Percentiles rank a stretch among this genome's conserved stretches.
Evolutionary conservation across 495 filamentous ascomycete genomes (phyloP).

Genomic region (Friedmanniomyces simplex): DNA sequence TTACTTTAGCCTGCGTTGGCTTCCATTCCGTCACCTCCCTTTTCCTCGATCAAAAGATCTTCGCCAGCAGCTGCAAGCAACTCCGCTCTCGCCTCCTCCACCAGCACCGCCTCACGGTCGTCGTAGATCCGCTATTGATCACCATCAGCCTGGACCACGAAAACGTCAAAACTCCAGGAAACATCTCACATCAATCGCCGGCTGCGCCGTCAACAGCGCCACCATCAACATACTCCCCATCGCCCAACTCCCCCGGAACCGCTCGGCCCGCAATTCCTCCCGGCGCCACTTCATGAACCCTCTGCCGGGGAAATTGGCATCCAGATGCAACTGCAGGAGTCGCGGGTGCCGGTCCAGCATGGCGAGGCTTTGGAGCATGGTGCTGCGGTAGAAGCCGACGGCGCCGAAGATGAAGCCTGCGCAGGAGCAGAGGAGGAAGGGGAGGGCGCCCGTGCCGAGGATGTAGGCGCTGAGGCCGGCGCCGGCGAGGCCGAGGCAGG

Average conservation of each 20-base stretch:
- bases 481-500: neutral
- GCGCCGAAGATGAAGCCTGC: conserved; percentile 1
- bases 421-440: conserved; percentile 2
- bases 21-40: neutral
- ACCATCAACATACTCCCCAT: conserved; percentile 5
- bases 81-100: neutral
- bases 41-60: neutral
- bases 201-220: neutral
- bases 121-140: neutral
- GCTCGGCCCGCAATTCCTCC: neutral
- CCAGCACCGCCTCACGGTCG: neutral
- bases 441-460: conserved; percentile 2
- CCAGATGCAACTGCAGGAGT: conserved; percentile 2
- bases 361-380: neutral
- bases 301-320: neutral
- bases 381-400: neutral
- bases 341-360: neutral
- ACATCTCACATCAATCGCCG: conserved; percentile 3
- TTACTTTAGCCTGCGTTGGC: too few species aligned
- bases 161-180: neutral
- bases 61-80: neutral
- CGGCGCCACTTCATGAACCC: neutral
- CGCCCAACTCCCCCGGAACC: neutral
- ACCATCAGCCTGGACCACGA: neutral
- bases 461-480: neutral